Percentiles rank a stretch among this genome's conserved stretches.
phyloP scores from a whole-genome alignment of 495 filamentous ascomycete genomes.

The Podospora pseudopauciseta region DNA sequence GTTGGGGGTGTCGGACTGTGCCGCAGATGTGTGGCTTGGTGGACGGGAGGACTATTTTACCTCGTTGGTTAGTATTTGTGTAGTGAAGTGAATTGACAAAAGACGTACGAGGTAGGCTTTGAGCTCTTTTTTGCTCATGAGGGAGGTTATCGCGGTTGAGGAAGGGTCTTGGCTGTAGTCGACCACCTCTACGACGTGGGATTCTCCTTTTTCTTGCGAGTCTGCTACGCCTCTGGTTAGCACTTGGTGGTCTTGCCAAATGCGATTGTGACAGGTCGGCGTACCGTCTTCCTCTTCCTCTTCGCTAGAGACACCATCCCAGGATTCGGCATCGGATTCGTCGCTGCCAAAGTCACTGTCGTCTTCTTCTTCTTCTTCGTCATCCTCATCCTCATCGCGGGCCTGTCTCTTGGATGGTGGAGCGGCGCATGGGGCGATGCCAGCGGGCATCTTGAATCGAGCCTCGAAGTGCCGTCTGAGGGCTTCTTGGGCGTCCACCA shows the following conservation, averaged over 20 bases:
- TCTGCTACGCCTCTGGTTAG: conserved; percentile 4
- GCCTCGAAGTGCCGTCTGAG: conserved; percentile 84
- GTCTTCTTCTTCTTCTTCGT: conserved; percentile 30
- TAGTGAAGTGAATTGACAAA: neutral
- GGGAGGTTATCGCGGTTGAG: conserved; percentile 30
- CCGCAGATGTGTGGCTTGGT: conserved; percentile 30
- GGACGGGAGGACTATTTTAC: conserved; percentile 39
- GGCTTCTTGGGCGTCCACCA: conserved; percentile 44
- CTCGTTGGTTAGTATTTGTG: conserved; percentile 28
- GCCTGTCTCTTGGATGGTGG: conserved; percentile 25
- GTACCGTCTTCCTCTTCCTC: conserved; percentile 28
- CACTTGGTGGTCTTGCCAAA: neutral
- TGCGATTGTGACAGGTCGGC: conserved; percentile 2
- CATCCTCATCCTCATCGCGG: conserved; percentile 18
- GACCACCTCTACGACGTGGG: conserved; percentile 55
- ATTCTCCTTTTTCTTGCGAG: conserved; percentile 12
- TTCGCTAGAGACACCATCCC: conserved; percentile 60
- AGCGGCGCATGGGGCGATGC: conserved; percentile 14
- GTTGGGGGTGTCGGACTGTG: conserved; percentile 21
- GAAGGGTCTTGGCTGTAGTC: conserved; percentile 47
- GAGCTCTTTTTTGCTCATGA: conserved; percentile 62
- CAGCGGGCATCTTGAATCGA: conserved; percentile 63
- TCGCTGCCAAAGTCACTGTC: conserved; percentile 26
- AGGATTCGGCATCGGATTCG: conserved; percentile 51
- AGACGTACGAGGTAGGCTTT: conserved; percentile 72